Conservation (phyloP, 2,329 filamentous ascomycete genomes). For the Pseudogymnoascus sp. region DNA sequence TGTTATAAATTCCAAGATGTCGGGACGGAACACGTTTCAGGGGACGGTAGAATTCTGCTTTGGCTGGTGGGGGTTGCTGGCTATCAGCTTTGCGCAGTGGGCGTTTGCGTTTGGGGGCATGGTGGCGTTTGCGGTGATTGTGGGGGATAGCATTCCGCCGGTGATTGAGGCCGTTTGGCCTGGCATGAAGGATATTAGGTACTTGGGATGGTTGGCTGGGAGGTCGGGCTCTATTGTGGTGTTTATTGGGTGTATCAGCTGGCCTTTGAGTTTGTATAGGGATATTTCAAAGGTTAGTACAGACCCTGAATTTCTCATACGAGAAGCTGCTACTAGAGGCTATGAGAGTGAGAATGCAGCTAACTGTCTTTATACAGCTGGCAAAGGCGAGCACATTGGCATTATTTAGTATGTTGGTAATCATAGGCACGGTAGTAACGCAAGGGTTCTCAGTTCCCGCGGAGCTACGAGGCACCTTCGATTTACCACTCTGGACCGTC, state of each 20-base stretch:
- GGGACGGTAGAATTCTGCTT: slow-evolving; percentile 95
- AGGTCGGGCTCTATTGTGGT: slow-evolving; percentile 79
- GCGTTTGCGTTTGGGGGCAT: slow-evolving; percentile 98
- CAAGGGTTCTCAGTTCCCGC: slow-evolving; percentile 70
- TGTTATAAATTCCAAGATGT: slow-evolving; percentile 94
- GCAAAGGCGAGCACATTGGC: slow-evolving; percentile 93
- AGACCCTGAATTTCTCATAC: neutral
- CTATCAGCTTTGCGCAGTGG: slow-evolving; percentile 89
- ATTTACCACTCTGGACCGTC: slow-evolving; percentile 63
- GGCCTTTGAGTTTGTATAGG: slow-evolving; percentile 83
- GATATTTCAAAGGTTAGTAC: slow-evolving; percentile 84
- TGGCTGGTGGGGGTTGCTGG: slow-evolving; percentile 76
- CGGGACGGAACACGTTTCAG: slow-evolving; percentile 88
- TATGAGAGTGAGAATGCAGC: neutral
- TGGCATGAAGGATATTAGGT: slow-evolving; percentile 59
- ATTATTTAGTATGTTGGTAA: slow-evolving; percentile 85
- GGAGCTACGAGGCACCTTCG: slow-evolving; percentile 65
- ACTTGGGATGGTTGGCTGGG: slow-evolving; percentile 76
- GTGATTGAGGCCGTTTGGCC: slow-evolving; percentile 81
- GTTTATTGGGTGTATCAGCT: slow-evolving; percentile 79
- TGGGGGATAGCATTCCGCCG: slow-evolving; percentile 91
- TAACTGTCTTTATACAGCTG: slow-evolving; percentile 47
- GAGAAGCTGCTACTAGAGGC: neutral
- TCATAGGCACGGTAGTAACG: slow-evolving; percentile 78
- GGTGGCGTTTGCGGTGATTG: slow-evolving; percentile 96